Conservation (phyloP, 2,329 filamentous ascomycete species). For the Apiospora pterosperma region DNA sequence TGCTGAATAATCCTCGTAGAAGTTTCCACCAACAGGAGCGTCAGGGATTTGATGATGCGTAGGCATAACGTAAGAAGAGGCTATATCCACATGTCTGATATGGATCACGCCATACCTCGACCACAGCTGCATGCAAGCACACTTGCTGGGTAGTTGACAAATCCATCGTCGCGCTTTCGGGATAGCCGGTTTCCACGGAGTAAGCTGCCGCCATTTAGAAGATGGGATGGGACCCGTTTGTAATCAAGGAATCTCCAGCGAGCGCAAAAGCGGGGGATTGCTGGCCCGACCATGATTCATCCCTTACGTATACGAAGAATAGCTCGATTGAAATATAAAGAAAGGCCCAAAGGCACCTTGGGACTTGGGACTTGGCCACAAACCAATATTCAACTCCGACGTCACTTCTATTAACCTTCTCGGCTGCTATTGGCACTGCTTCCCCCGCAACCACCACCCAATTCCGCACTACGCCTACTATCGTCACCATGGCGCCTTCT, state of each 20-base stretch:
- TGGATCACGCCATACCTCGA: background rate
- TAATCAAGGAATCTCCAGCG: background rate
- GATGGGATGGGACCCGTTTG: background rate
- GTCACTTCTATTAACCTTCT: background rate
- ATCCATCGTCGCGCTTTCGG: background rate
- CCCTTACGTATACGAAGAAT: background rate
- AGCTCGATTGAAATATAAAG: background rate
- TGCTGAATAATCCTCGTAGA: background rate
- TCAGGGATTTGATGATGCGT: no score
- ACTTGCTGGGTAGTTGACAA: background rate
- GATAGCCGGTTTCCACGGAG: background rate
- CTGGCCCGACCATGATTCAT: background rate
- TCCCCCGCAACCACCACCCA: background rate
- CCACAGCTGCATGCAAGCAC: background rate
- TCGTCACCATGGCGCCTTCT: conserved; percentile 32
- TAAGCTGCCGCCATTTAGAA: background rate
- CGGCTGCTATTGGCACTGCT: background rate
- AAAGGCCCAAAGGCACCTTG: background rate
- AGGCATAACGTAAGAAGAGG: background rate
- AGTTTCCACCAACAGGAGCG: background rate
- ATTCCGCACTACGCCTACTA: conserved; percentile 36
- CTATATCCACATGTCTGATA: background rate
- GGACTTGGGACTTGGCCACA: background rate
- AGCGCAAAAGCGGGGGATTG: conserved; percentile 2
- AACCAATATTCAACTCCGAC: background rate